These are phyloP conservation scores for Fusarium miscanthi DNA, from an alignment of 2,329 filamentous ascomycete species.

Conservation along the genomic window DNA sequence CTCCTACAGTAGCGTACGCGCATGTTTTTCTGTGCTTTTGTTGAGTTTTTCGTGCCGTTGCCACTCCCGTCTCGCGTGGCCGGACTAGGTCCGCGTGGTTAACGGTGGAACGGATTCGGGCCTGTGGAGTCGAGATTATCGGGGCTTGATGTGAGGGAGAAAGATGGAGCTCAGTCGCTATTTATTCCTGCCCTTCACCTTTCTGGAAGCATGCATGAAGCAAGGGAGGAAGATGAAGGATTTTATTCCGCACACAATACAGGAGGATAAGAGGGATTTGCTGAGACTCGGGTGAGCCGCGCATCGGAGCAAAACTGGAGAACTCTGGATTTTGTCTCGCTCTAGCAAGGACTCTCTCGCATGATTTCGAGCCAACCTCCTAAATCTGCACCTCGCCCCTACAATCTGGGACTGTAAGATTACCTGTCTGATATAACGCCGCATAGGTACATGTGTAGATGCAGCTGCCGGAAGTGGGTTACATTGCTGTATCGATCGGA, in stretches of 20 bases:
- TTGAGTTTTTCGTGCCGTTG: not conserved
- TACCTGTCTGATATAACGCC: slow-evolving; percentile 1
- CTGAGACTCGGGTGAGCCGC: not conserved
- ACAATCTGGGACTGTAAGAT: not conserved
- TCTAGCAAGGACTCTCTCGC: not conserved
- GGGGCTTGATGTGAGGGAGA: slow-evolving; percentile 31
- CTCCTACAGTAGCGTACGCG: slow-evolving; percentile 18
- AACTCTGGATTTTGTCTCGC: not conserved
- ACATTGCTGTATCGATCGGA: slow-evolving; percentile 1
- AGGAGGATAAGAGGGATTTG: slow-evolving; percentile 11
- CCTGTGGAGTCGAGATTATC: slow-evolving; percentile 21
- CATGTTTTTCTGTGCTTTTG: slow-evolving; percentile 24
- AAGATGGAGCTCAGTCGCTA: slow-evolving; percentile 10
- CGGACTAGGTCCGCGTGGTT: slow-evolving; percentile 20
- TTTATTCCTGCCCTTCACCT: not conserved
- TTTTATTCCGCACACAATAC: slow-evolving; percentile 1
- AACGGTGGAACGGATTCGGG: slow-evolving; percentile 20
- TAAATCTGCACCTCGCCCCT: not conserved
- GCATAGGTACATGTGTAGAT: not conserved
- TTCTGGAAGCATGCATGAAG: slow-evolving; percentile 24
- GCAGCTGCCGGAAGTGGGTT: slow-evolving; percentile 16
- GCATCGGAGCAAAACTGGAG: not conserved
- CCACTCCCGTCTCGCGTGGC: slow-evolving; percentile 33
- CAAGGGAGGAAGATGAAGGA: slow-evolving; percentile 24
- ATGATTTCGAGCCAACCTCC: not conserved